A percentile compares a stretch with the other conserved stretches of the same genome.
phyloP scores from a whole-genome alignment of 2,329 filamentous ascomycete genomes.

The Myriosclerotinia scirpicola region DNA sequence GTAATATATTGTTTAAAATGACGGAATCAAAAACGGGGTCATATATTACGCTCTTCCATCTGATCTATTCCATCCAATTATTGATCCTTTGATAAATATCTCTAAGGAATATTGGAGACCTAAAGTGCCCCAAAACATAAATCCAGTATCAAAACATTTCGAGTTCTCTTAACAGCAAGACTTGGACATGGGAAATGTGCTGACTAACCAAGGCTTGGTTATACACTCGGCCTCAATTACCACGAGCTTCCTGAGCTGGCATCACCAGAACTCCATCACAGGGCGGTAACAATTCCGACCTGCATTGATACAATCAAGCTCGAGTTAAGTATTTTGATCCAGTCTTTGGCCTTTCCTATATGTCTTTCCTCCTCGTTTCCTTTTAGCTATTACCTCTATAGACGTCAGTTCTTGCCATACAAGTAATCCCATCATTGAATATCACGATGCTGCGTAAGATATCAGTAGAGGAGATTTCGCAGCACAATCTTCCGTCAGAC shows the following conservation, averaged over 20 bases:
- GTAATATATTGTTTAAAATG: not conserved
- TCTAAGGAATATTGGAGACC: not conserved
- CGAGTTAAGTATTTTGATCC: not conserved
- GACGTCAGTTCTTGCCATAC: not conserved
- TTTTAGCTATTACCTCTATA: not conserved
- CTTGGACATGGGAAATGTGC: not conserved
- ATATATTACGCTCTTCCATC: not conserved
- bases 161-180: not conserved
- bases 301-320: not conserved
- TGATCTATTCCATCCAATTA: not conserved
- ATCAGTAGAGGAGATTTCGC: conserved; percentile 47
- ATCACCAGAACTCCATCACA: not conserved
- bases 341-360: not conserved
- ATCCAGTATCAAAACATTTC: not conserved
- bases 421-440: not conserved
- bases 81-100: not conserved
- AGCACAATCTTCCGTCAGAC: conserved; percentile 50
- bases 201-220: conserved; percentile 1
- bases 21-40: not conserved
- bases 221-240: conserved; percentile 14
- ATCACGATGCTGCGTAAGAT: conserved; percentile 37
- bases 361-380: not conserved
- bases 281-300: conserved; percentile 4
- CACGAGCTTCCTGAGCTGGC: conserved; percentile 9
- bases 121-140: not conserved